Conservation (phyloP, 2,329 filamentous ascomycete species). For the Fusarium robinianum region DNA sequence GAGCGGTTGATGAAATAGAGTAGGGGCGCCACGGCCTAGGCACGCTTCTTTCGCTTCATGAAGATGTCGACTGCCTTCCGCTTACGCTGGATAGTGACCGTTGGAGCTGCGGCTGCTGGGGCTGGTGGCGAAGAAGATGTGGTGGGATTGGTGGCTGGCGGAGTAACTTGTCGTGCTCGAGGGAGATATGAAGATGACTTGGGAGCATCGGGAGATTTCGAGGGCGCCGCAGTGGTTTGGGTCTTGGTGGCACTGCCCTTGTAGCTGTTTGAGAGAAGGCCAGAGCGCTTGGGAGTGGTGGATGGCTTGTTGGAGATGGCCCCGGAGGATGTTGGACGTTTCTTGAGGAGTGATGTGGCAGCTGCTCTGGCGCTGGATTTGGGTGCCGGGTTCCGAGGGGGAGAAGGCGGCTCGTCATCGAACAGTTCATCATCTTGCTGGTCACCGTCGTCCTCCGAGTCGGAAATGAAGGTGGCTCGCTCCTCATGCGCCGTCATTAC, state of each 20-base stretch:
- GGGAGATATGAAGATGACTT: conserved; percentile 22
- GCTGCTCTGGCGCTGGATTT: conserved; percentile 16
- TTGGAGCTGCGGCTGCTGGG: conserved; percentile 10
- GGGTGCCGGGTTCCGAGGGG: conserved; percentile 11
- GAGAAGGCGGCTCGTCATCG: conserved; percentile 27
- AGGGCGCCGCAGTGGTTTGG: conserved; percentile 12
- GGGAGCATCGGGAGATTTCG: conserved; percentile 11
- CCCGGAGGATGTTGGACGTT: conserved; percentile 9
- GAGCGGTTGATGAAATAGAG: background rate
- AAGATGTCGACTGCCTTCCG: conserved; percentile 56
- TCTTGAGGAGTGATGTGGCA: conserved; percentile 31
- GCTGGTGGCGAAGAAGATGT: conserved; percentile 31
- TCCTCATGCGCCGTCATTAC: conserved; percentile 41
- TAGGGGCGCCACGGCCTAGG: conserved; percentile 2
- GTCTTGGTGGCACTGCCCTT: conserved; percentile 28
- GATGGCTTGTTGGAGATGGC: conserved; percentile 11
- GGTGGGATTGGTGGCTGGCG: conserved; percentile 18
- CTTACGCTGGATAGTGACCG: conserved; percentile 40
- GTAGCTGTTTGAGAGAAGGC: conserved; percentile 37
- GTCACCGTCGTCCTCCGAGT: conserved; percentile 43
- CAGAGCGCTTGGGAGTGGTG: conserved; percentile 23
- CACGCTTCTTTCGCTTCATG: conserved; percentile 50
- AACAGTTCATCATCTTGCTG: conserved; percentile 30
- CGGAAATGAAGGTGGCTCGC: conserved; percentile 47
- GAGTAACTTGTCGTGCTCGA: conserved; percentile 26